Base-by-base conservation (phyloP, 257 asterid species). In the Nicotiana paniculata region DNA sequence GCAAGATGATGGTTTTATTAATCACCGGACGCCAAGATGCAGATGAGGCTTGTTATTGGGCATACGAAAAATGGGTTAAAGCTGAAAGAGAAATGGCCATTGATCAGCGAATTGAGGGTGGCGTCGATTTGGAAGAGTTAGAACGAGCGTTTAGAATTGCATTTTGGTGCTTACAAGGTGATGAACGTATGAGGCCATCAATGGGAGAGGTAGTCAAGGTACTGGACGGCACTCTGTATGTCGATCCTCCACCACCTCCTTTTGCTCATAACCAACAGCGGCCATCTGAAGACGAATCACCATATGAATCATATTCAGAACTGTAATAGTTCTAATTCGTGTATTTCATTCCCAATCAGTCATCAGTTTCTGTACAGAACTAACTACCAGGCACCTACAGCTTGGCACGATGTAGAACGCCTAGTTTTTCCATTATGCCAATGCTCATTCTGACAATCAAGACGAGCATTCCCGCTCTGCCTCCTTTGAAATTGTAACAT, bases 201-300 rank as follows among this genome's bases (percentile, higher is more conserved):
- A 86, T 88, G 88, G 88, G 88, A 58, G 89, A 88, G 83, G 85
- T 88, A 5, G 85, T 86, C 16, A 82, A 86, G 75, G 89, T 88
- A 39, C 63, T 88, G 77, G 91, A 88, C 57, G 89, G 89, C 32
- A 72, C 84, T 62, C 59, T 84, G 76, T 46, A 83, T 1, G 87
- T 86, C 58, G 89, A 86, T 65, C 82, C 82, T 74, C 89, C 91
- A 16, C 84, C 91, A 4, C 78, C 85, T 55, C 87, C 85, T 79
- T 86, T 72, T 48, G 30, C 59, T 58, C 33, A 63, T 58, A 15
- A 26, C 53, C 80, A 78, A 77, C 61, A 17, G 43, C 7, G 51
- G 82, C 48, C 84, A 37, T 69, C 82, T 24, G 76, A 64, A 43
- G 79, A 63, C 3, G 55, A 61, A 48, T 26, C 82, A 33, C n/a